Evolutionary conservation across 139 green algal genomes (phyloP), one percentile per base, ranked within the genome.

Genomic region (Chlorella vulgaris): DNA sequence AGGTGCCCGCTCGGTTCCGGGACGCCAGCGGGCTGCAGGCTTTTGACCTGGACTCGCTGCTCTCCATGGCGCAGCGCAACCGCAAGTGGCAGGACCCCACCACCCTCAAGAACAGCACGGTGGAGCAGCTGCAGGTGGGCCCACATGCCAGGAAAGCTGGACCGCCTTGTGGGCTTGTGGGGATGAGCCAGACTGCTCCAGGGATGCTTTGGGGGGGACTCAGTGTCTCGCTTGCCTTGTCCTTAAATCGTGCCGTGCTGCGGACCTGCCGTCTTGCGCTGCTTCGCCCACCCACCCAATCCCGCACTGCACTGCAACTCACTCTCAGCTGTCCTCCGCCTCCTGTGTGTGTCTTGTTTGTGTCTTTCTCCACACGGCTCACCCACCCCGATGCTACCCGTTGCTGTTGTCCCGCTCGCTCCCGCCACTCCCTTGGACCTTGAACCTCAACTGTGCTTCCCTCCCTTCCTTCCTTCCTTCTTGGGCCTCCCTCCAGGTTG

Each of bases 1-100:
- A 81, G 81, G 60, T 76, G 21, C 83, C 83, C 5, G 86, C 73
- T 5, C 70, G 88, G 6, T 89, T 92, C 61, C 8, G 7, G 0
- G 83, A 86, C 39, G 78, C 85, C 29, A 55, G 47, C 28, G 91
- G 88, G 13, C 86, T 94, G 43, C 78, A 80, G 19, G 81, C 83
- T 29, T 98, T 98, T 84, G 94, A 98, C 84, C 86, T 98, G 65
- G 90, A 94, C 50, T 82, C 87, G 29, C 97, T 96, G 82, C 83
- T 98, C 63, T 83, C 81, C 21, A 88, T 93, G 80, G 91, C 84
- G 24, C 31, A 89, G 77, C 84, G 88, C 76, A 95, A 88, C 39
- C 88, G 89, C 83, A 98, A 97, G 89, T 98, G 94, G 94, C 89
- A 94, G 84, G 95, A 94, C 86, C 94, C 94, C 1, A 90, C 91